phyloP scores from a whole-genome alignment of 129 eudicot species.

The Scalesia atractyloides region DNA sequence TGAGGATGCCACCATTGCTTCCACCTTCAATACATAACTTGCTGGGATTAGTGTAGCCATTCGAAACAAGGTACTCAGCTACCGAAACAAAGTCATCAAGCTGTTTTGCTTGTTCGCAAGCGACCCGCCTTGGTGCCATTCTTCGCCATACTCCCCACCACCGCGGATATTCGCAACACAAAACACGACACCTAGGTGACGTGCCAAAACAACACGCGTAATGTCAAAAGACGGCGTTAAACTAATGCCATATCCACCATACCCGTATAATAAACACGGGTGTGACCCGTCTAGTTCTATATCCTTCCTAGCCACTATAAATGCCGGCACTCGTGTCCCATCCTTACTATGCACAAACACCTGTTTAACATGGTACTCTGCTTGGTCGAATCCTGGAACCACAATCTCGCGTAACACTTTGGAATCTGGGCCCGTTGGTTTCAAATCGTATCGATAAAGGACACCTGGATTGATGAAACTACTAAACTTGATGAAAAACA shows the following conservation, averaged over 20 bases:
- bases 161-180: slow-evolving; percentile 95
- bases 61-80: slow-evolving; percentile 73
- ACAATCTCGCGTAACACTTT: slow-evolving; percentile 58
- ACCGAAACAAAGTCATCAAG: slow-evolving; percentile 80
- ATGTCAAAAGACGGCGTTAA: slow-evolving; percentile 74
- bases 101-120: slow-evolving; percentile 79
- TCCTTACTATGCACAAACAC: slow-evolving; percentile 82
- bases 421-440: slow-evolving; percentile 48
- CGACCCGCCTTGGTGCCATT: slow-evolving; percentile 86
- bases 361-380: slow-evolving; percentile 48
- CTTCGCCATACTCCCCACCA: slow-evolving; percentile 99
- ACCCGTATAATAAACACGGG: slow-evolving; percentile 80
- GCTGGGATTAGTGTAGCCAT: slow-evolving; percentile 74
- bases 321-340: slow-evolving; percentile 67
- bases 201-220: slow-evolving; percentile 58
- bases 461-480: slow-evolving; percentile 86
- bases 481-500: slow-evolving; percentile 58
- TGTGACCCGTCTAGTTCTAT: slow-evolving; percentile 69
- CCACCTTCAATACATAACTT: slow-evolving; percentile 96
- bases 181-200: slow-evolving; percentile 55
- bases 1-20: slow-evolving; percentile 92
- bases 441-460: slow-evolving; percentile 59
- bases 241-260: slow-evolving; percentile 87
- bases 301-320: slow-evolving; percentile 74
- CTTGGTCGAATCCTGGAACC: slow-evolving; percentile 73